These are phyloP conservation scores for Starmerella bacillaris DNA, from an alignment of 805 yeast genomes.

Conservation along the genomic window DNA sequence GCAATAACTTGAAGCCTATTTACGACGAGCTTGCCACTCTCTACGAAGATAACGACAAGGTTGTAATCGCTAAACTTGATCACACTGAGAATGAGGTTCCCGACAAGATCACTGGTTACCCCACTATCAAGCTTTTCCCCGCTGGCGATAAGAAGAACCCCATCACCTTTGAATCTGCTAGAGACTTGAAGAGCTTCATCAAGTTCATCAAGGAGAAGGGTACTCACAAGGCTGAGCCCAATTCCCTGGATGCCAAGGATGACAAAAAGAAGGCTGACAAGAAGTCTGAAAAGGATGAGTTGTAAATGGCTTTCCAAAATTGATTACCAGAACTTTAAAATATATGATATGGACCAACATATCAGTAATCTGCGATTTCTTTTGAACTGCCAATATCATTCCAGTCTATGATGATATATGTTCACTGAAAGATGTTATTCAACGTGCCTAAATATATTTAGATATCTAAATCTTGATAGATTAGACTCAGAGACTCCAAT, in stretches of 20 bases:
- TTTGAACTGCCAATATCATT: too few relatives aligned
- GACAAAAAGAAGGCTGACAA: slow-evolving; percentile 1
- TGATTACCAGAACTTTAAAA: too few relatives aligned
- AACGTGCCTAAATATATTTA: not conserved
- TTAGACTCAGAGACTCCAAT: too few relatives aligned
- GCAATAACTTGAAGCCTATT: slow-evolving; percentile 75
- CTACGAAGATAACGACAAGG: slow-evolving; percentile 36
- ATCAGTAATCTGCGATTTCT: too few relatives aligned
- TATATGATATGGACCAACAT: too few relatives aligned
- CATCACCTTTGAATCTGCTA: slow-evolving; percentile 45
- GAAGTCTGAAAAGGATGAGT: slow-evolving; percentile 13
- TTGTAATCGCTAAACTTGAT: slow-evolving; percentile 70
- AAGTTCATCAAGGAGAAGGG: slow-evolving; percentile 57
- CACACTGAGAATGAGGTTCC: slow-evolving; percentile 80
- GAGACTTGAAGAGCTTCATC: slow-evolving; percentile 56
- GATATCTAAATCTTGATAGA: too few relatives aligned
- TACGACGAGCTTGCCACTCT: slow-evolving; percentile 73
- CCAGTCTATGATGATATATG: not conserved
- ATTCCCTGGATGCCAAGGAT: slow-evolving; percentile 24
- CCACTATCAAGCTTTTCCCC: slow-evolving; percentile 79
- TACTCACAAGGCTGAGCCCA: slow-evolving; percentile 39
- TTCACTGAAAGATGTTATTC: not conserved
- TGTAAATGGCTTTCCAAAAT: slow-evolving; percentile 6
- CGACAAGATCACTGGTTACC: slow-evolving; percentile 66
- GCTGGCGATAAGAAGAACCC: slow-evolving; percentile 61